Evolutionary conservation across 192 early-diverging fungal species (phyloP).

Genomic region (Linnemannia exigua): DNA sequence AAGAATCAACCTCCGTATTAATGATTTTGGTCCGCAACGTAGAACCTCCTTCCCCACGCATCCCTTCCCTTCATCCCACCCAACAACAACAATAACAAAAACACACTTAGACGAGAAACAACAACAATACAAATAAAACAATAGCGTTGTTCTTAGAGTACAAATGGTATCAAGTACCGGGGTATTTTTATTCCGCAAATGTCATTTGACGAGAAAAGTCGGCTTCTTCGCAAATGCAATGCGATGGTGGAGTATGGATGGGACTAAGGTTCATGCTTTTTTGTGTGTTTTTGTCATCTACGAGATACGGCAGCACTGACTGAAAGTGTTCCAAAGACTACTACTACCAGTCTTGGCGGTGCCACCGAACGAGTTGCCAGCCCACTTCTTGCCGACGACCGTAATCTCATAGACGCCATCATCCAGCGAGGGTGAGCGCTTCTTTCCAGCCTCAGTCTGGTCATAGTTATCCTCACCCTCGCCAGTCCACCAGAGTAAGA

Average conservation of each 20-base stretch:
- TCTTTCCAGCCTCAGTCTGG: conserved; percentile 2
- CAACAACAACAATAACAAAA: background rate
- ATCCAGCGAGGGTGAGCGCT: background rate
- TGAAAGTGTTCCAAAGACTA: conserved; percentile 29
- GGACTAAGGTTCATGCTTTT: background rate
- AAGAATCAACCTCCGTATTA: conserved; percentile 15
- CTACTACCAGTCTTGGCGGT: background rate
- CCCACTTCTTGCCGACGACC: conserved; percentile 56
- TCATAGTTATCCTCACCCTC: conserved; percentile 11
- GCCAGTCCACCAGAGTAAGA: conserved; percentile 48
- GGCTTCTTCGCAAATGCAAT: background rate
- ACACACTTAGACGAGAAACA: background rate
- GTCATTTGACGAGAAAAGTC: background rate
- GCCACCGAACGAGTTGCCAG: conserved; percentile 27
- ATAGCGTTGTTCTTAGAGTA: background rate
- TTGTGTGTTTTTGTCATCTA: background rate
- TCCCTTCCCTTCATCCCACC: background rate
- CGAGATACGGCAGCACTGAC: conserved; percentile 43
- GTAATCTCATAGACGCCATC: conserved; percentile 45
- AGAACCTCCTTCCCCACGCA: background rate
- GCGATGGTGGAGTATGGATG: background rate
- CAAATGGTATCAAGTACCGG: conserved; percentile 5
- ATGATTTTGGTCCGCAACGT: background rate
- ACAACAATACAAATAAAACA: background rate
- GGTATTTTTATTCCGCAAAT: background rate